Evolutionary conservation across 148 eudicot genomes (phyloP), one percentile per base, ranked within the genome.

Genomic region (Dianthus caryophyllus): DNA sequence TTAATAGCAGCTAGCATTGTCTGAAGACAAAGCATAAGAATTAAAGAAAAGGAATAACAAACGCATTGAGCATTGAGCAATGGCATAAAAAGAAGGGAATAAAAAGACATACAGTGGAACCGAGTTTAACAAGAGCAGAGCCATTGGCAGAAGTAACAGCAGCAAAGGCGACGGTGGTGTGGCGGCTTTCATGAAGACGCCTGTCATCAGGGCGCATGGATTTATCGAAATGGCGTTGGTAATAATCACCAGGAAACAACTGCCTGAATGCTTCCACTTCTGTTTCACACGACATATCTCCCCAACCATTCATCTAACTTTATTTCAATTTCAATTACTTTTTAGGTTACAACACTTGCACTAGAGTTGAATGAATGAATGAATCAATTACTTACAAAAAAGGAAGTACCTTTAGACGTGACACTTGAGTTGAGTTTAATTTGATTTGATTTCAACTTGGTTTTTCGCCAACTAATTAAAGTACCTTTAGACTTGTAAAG

Each of bases 91-190:
- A 30, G 1, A 0, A 65, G 10, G 17, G 4, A 61, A 18, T 0
- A 4, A 5, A 2, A 22, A 9, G 31, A 57, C 91, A 84, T 81
- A 89, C 96, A 70, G 98, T 85, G 82, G 73, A 79, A 8, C 98
- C 98, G 38, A 93, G 75, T 87, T 89, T 93, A 38, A 86, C 95
- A 31, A 93, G 81, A 6, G 98, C 95, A 25, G 98, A 93, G 52
- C 95, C 98, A 82, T 87, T 71, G 58, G 98, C 95, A 74, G 96
- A 93, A 33, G 89, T 79, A 78, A 93, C 98, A 81, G 91, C 89
- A 67, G 96, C 97, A 69, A 93, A 82, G 41, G 87, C 83, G 58
- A 93, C 22, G 1, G 88, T 75, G 29, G 98, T 87, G 13, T 93
- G 95, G 80, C 98, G 79, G 68, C 95, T 89, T 56, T 57, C 75